A percentile compares a stretch with the other conserved stretches of the same genome.
Conservation (phyloP, 768 basidiomycete genomes). For the Cubamyces lactineus region DNA sequence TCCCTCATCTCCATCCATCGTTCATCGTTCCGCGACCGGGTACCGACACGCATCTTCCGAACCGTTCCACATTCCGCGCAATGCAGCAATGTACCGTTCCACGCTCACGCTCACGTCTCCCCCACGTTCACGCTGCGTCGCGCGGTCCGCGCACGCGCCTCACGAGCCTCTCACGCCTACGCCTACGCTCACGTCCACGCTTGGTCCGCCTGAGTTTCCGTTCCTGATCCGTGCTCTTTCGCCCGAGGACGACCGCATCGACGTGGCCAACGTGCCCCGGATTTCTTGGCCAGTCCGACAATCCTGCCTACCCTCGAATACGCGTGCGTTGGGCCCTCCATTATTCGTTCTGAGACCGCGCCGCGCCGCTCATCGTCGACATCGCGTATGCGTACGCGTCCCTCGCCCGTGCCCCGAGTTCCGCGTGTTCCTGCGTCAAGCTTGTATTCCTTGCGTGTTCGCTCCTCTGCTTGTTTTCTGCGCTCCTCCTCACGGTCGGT, state of each 20-base stretch:
- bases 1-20: slow-evolving; percentile 1
- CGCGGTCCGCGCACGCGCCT: not conserved
- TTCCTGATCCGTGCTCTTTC: not conserved
- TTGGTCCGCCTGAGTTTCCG: not conserved
- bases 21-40: slow-evolving; percentile 5
- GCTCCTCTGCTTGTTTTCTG: slow-evolving; percentile 18
- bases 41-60: not conserved
- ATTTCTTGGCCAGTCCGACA: not conserved
- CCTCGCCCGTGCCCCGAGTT: not conserved
- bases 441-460: not conserved
- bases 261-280: not conserved
- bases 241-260: not conserved
- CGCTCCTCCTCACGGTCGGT: not conserved
- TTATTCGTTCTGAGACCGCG: slow-evolving; percentile 14
- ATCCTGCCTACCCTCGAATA: too few relatives aligned
- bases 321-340: slow-evolving; percentile 3
- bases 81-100: slow-evolving; percentile 8
- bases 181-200: not conserved
- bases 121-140: not conserved
- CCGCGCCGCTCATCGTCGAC: slow-evolving; percentile 1
- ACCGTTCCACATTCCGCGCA: slow-evolving; percentile 13
- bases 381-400: too few relatives aligned
- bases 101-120: slow-evolving; percentile 14
- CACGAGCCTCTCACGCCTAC: not conserved
- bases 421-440: not conserved